Conservation (phyloP, 2,329 filamentous ascomycete genomes). For the Podosphaera aphanis region DNA sequence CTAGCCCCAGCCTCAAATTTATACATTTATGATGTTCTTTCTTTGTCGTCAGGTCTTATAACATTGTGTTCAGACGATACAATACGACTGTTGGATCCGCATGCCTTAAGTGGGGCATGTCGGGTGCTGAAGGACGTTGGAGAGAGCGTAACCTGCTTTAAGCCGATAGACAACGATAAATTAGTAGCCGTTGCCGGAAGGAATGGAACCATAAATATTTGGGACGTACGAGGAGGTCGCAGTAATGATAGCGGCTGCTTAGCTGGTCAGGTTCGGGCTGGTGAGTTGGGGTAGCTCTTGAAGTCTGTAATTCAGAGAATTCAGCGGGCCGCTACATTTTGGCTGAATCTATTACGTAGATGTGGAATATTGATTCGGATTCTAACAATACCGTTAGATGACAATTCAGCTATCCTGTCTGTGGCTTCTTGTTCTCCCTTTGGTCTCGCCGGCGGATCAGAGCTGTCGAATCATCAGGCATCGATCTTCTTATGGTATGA, state of each 20-base stretch:
- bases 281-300: conserved; percentile 8
- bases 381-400: conserved; percentile 13
- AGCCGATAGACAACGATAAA: conserved; percentile 17
- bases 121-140: conserved; percentile 34
- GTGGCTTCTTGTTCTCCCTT: conserved; percentile 35
- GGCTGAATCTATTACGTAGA: not conserved
- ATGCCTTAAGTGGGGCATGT: conserved; percentile 32
- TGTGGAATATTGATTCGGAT: conserved; percentile 1
- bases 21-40: conserved; percentile 23
- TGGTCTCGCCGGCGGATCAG: conserved; percentile 48
- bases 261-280: conserved; percentile 17
- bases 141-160: conserved; percentile 12
- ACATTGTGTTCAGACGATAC: conserved; percentile 46
- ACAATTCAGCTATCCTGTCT: conserved; percentile 33
- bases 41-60: conserved; percentile 11
- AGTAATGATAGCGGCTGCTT: conserved; percentile 20
- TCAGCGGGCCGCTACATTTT: not conserved
- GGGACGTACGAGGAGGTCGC: conserved; percentile 30
- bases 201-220: conserved; percentile 41
- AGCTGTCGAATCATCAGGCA: conserved; percentile 39
- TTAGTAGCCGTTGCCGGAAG: conserved; percentile 41
- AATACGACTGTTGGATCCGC: conserved; percentile 40
- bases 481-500: conserved; percentile 36
- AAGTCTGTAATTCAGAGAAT: not conserved
- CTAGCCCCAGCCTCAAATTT: conserved; percentile 12